Conservation (phyloP, 169 alveolate genomes). For the Plasmodium ovale region DNA sequence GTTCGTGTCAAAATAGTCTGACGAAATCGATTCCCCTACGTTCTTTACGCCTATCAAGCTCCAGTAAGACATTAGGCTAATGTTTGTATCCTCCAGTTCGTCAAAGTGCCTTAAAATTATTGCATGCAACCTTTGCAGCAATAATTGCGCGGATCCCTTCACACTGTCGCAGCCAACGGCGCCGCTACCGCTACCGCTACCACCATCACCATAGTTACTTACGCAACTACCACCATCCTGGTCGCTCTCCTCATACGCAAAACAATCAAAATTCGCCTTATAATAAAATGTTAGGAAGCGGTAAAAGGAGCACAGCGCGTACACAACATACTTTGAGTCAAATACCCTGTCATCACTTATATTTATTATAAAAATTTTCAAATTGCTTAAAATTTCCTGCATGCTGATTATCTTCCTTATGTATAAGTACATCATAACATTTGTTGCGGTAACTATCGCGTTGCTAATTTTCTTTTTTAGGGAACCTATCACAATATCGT, state of each 20-base stretch:
- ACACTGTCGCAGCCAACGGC: not conserved
- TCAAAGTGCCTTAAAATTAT: constrained; percentile 42
- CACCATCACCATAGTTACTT: not conserved
- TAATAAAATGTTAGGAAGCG: constrained; percentile 41
- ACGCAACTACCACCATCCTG: not conserved
- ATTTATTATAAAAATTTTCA: constrained; percentile 14
- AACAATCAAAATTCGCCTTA: constrained; percentile 32
- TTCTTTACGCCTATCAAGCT: constrained; percentile 46
- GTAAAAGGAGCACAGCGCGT: constrained; percentile 51
- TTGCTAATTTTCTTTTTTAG: constrained; percentile 11
- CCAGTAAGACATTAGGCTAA: constrained; percentile 46
- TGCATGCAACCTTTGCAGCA: constrained; percentile 1
- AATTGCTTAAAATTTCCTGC: constrained; percentile 10
- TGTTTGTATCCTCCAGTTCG: constrained; percentile 43
- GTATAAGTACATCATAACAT: constrained; percentile 65
- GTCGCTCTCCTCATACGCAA: constrained; percentile 22
- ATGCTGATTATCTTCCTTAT: constrained; percentile 50
- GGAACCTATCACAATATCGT: constrained; percentile 3
- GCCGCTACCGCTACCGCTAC: not conserved
- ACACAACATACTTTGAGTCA: constrained; percentile 61
- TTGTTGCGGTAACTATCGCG: constrained; percentile 15
- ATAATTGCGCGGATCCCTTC: not conserved
- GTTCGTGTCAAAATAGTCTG: constrained; percentile 33
- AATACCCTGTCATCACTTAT: constrained; percentile 3
- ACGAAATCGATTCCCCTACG: constrained; percentile 19